Conservation (phyloP, 768 basidiomycete genomes). For the Termitomyces sp. region DNA sequence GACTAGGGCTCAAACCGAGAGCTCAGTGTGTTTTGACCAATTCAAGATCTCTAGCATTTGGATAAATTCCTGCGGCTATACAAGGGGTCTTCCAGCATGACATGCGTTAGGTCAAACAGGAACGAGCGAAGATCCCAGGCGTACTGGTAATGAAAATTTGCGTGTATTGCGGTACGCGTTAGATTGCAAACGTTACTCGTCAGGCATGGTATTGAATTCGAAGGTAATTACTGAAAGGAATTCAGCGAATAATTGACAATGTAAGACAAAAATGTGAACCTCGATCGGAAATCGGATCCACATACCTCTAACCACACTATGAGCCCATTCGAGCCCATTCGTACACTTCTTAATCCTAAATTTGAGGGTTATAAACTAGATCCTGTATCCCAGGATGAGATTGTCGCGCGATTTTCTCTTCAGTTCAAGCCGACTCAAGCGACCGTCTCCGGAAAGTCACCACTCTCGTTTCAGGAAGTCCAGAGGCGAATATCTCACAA, state of each 20-base stretch:
- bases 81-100: neutral
- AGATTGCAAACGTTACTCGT: too few relatives aligned
- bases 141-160: too few relatives aligned
- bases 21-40: neutral
- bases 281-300: neutral
- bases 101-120: neutral
- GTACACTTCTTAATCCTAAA: conserved; percentile 68
- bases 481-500: conserved; percentile 84
- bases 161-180: too few relatives aligned
- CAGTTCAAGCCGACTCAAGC: conserved; percentile 56
- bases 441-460: conserved; percentile 55
- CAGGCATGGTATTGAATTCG: too few relatives aligned
- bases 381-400: conserved; percentile 53
- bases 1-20: too few relatives aligned
- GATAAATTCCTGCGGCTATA: neutral
- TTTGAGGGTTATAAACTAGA: conserved; percentile 85
- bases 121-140: too few relatives aligned
- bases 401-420: conserved; percentile 49
- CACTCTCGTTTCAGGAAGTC: conserved; percentile 76
- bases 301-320: conserved; percentile 7
- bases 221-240: too few relatives aligned
- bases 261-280: neutral
- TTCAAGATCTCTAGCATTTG: neutral
- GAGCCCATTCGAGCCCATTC: conserved; percentile 40
- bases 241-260: neutral